Conservation (phyloP, 2,329 filamentous ascomycete genomes). For the Aspergillus bombycis region DNA sequence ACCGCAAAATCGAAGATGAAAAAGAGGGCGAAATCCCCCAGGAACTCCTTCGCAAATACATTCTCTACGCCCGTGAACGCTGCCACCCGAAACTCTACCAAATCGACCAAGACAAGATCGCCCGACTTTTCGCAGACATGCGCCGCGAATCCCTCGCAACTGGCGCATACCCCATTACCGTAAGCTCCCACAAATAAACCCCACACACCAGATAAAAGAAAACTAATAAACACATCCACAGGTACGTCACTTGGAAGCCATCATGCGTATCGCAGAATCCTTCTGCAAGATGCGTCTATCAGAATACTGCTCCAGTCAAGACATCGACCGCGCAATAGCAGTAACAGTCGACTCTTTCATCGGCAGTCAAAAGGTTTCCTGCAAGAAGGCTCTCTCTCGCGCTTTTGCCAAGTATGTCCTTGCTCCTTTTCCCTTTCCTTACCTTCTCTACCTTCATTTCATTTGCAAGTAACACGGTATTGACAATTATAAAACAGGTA, state of each 20-base stretch:
- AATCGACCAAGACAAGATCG: constrained; percentile 96
- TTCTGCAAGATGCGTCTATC: constrained; percentile 99
- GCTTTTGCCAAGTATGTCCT: constrained; percentile 92
- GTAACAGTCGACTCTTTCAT: constrained; percentile 97
- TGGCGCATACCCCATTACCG: constrained; percentile 95
- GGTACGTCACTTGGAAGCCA: constrained; percentile 97
- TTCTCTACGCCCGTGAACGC: constrained; percentile 88
- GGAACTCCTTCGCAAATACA: constrained; percentile 91
- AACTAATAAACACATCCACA: constrained; percentile 40
- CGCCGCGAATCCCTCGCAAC: constrained; percentile 88
- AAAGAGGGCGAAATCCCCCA: constrained; percentile 79
- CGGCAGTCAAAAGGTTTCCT: constrained; percentile 93
- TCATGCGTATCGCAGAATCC: constrained; percentile 90
- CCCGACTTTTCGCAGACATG: constrained; percentile 94
- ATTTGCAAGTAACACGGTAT: constrained; percentile 13
- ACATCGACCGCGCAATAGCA: constrained; percentile 95
- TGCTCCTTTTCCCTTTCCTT: constrained; percentile 37
- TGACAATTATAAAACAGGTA: constrained; percentile 30
- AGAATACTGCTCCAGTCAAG: constrained; percentile 85
- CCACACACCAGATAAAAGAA: not conserved
- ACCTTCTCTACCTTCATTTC: not conserved
- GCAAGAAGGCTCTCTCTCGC: constrained; percentile 91
- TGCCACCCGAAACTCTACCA: constrained; percentile 92
- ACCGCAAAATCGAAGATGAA: constrained; percentile 52
- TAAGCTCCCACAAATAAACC: constrained; percentile 52